Evolutionary conservation across 129 eudicot species (phyloP).

Genomic region (Deinandra increscens): DNA sequence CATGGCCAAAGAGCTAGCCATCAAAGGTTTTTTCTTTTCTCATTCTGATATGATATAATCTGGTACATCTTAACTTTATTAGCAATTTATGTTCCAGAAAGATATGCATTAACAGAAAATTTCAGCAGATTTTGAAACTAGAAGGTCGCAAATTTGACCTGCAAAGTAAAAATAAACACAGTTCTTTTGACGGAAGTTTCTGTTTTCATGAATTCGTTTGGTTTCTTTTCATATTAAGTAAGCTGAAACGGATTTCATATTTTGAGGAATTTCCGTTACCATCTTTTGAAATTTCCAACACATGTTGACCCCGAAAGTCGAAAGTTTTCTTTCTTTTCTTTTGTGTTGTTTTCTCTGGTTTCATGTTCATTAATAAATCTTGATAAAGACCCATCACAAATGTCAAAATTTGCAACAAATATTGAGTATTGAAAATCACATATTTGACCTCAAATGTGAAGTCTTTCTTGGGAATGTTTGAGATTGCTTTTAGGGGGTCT

Average conservation of each 20-base stretch:
- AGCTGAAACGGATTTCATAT: no score
- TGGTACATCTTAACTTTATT: neutral
- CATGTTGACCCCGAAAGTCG: neutral
- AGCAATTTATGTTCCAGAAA: neutral
- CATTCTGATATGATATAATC: neutral
- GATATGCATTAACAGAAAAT: neutral
- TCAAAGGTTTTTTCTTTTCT: constrained; percentile 47
- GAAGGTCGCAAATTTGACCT: neutral
- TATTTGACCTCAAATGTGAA: neutral
- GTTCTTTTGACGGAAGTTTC: neutral
- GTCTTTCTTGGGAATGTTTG: neutral
- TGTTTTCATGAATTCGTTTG: no score
- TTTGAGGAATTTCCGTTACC: neutral
- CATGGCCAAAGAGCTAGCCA: constrained; percentile 58
- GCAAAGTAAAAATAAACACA: neutral
- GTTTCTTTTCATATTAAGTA: neutral
- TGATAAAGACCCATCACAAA: neutral
- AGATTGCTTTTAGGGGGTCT: no score
- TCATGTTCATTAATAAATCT: neutral
- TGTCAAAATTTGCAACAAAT: neutral
- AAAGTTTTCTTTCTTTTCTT: no score
- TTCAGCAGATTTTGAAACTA: neutral
- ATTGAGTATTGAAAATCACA: neutral
- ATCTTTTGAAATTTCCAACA: no score
- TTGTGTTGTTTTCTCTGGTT: neutral